Evolutionary conservation across 208 protist genomes (phyloP).

Genomic region (Acanthamoeba royreba): DNA sequence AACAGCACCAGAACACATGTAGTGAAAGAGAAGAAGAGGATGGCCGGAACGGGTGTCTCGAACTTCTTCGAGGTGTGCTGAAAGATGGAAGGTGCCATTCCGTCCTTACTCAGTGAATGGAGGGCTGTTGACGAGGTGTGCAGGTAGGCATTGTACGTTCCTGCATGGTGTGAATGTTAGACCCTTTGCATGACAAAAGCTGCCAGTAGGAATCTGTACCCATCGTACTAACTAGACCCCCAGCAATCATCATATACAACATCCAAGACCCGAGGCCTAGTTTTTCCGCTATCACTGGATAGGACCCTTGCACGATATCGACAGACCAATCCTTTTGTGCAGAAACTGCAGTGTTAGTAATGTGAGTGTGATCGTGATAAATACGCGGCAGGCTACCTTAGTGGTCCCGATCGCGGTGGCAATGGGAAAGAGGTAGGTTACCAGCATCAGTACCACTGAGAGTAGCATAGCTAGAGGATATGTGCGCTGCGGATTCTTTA

Average conservation of each 20-base stretch:
- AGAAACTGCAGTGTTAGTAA: neutral
- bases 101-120: conserved; percentile 2
- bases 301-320: conserved; percentile 4
- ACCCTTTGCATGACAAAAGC: neutral
- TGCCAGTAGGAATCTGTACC: neutral
- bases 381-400: neutral
- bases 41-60: neutral
- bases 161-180: neutral
- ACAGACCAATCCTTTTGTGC: neutral
- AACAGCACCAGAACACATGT: conserved; percentile 37
- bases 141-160: conserved; percentile 23
- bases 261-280: conserved; percentile 1
- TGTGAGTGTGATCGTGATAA: neutral
- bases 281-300: neutral
- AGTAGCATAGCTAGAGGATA: neutral
- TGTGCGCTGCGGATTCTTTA: neutral
- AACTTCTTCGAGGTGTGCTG: neutral
- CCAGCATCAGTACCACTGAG: neutral
- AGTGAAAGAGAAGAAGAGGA: conserved; percentile 1
- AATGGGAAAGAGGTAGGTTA: conserved; percentile 23
- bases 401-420: neutral
- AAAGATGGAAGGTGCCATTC: neutral
- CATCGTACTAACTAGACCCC: neutral
- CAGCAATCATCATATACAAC: neutral
- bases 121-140: conserved; percentile 33